Evolutionary conservation across 2,329 filamentous ascomycete genomes (phyloP).

Genomic region (Dactylellina cionopaga): DNA sequence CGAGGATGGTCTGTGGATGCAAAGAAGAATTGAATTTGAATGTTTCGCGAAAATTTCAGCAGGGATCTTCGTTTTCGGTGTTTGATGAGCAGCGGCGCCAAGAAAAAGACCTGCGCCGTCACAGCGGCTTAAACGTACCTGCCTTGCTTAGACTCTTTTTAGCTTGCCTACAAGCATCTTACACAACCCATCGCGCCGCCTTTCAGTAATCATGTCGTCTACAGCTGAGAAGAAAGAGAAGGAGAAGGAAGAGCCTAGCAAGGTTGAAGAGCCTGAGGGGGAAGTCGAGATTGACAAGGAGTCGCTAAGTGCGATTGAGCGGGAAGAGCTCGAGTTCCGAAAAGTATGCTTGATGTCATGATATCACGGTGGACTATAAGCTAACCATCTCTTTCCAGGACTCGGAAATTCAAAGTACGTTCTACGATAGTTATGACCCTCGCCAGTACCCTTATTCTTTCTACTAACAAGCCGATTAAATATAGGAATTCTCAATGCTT

Average conservation of each 20-base stretch:
- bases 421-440: conserved; percentile 27
- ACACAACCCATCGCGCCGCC: neutral
- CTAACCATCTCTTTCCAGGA: conserved; percentile 68
- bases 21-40: conserved; percentile 1
- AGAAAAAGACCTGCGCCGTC: neutral
- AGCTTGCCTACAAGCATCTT: neutral
- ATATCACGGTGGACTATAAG: neutral
- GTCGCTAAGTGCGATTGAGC: conserved; percentile 55
- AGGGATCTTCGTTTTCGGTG: conserved; percentile 12
- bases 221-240: conserved; percentile 25
- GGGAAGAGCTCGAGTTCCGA: conserved; percentile 57
- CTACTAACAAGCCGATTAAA: neutral
- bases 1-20: conserved; percentile 8
- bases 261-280: conserved; percentile 40
- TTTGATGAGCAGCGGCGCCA: conserved; percentile 22
- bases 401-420: conserved; percentile 83
- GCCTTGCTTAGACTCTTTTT: neutral
- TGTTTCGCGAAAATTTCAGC: conserved; percentile 50
- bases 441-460: conserved; percentile 18
- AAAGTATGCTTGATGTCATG: conserved; percentile 52
- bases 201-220: conserved; percentile 21
- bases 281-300: conserved; percentile 56
- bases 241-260: conserved; percentile 36
- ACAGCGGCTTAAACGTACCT: conserved; percentile 2
- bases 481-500: conserved; percentile 79